Conservation (phyloP, 2,329 filamentous ascomycete genomes). For the Allantophomopsis cytisporea region DNA sequence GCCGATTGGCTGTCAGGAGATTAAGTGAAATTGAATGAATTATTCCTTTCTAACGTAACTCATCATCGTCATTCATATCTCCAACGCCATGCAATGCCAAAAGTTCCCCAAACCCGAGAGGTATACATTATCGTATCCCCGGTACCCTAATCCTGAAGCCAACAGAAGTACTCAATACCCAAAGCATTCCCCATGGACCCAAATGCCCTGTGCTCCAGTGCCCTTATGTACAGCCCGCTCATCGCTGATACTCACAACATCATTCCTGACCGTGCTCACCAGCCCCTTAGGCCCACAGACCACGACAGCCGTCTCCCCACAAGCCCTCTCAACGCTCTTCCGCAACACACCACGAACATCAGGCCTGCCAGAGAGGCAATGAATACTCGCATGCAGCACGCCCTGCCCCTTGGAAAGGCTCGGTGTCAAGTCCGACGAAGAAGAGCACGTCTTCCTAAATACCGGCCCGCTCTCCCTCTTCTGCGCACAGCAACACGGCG, state of each 20-base stretch:
- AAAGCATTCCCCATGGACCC: slow-evolving; percentile 44
- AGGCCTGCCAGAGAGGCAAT: slow-evolving; percentile 33
- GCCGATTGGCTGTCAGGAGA: too few species aligned
- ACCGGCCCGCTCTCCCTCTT: slow-evolving; percentile 3
- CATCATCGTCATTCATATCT: too few species aligned
- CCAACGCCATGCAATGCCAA: too few species aligned
- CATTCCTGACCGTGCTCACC: slow-evolving; percentile 37
- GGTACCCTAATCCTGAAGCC: too few species aligned
- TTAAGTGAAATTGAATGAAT: too few species aligned
- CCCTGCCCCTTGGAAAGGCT: slow-evolving; percentile 1
- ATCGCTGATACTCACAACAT: slow-evolving; percentile 42
- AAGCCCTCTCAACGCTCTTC: slow-evolving; percentile 38
- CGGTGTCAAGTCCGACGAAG: slow-evolving; percentile 3
- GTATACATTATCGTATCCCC: too few species aligned
- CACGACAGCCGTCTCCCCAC: slow-evolving; percentile 48
- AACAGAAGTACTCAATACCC: slow-evolving; percentile 18
- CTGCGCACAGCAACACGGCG: slow-evolving; percentile 23
- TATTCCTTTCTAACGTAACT: too few species aligned
- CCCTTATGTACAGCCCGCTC: slow-evolving; percentile 55
- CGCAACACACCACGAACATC: slow-evolving; percentile 34
- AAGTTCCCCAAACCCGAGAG: too few species aligned
- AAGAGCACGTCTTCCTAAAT: slow-evolving; percentile 8
- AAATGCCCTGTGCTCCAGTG: slow-evolving; percentile 50
- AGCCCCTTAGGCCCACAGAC: slow-evolving; percentile 45
- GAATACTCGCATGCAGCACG: slow-evolving; percentile 2